Evolutionary conservation across 495 filamentous ascomycete genomes (phyloP), one percentile per base, ranked within the genome.

Genomic region (Elasticomyces elasticus): DNA sequence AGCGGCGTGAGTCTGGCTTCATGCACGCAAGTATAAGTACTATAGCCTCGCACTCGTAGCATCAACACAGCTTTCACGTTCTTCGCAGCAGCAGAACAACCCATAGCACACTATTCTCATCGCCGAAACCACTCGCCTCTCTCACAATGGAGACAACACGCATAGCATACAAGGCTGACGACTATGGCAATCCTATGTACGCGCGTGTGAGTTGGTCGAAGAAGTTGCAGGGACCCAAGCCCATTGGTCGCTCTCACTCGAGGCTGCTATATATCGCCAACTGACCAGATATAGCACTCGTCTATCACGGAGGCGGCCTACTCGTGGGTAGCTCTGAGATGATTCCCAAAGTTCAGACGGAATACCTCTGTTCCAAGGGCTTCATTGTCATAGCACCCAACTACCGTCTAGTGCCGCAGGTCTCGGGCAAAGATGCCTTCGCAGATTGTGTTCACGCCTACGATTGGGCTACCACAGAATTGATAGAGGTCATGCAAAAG

Each of bases 321-420:
- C 2, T 56, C 5, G 48, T 56, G 7, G 54, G 54, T 26, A 56
- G 54, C 47, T 56, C 54, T 2, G 48, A 45, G 37, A 51, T 56
- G 24, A 27, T 56, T 4, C 54, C 54, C 1, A 50, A 56, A 27
- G 1, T 37, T 11, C 54, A 56, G 30, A 45, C 49, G 19, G 47
- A 56, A 10, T 56, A 56, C 38, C 38, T 56, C 4, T 40, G 24
- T 47, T 26, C 17, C 7, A 12, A 23, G 6, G 54, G 54, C 22
- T 56, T 56, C 26, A 17, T 35, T 6, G 54, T 56, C 2, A 47
- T 56, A 3, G 41, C 49, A 1, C 47, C 54, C 11, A 56, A 56
- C 48, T 56, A 51, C 25, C 54, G 54, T 12, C 47, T 56, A 1
- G 54, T 46, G 17, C 54, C 54, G 10, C 54, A 56, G 41, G 54